phyloP scores from a whole-genome alignment of 495 filamentous ascomycete genomes.

The Rostrohypoxylon terebratum region DNA sequence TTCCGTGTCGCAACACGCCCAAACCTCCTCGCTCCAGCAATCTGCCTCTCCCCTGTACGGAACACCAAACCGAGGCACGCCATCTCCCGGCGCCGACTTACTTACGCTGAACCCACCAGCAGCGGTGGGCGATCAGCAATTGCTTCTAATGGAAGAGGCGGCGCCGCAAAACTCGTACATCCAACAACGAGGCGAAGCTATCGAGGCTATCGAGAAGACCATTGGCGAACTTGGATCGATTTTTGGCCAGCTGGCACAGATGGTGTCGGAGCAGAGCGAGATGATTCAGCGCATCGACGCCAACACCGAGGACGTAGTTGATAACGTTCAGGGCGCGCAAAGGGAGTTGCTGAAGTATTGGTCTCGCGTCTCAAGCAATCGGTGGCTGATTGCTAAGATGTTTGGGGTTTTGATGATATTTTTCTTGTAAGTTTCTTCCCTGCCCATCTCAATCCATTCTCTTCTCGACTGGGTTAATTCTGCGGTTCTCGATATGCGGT shows the following conservation, averaged over 20 bases:
- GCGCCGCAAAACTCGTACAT: conserved; percentile 88
- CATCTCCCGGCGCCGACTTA: conserved; percentile 72
- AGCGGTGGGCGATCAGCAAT: conserved; percentile 81
- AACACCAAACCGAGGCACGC: conserved; percentile 73
- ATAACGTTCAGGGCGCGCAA: conserved; percentile 96
- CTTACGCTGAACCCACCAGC: conserved; percentile 80
- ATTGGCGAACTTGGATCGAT: conserved; percentile 95
- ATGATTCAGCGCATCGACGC: conserved; percentile 95
- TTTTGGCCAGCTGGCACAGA: conserved; percentile 94
- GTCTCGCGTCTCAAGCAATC: conserved; percentile 90
- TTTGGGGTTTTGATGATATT: conserved; percentile 83
- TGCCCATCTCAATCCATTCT: no score
- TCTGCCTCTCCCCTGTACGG: conserved; percentile 86
- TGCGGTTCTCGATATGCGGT: background rate
- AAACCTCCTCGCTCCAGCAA: conserved; percentile 67
- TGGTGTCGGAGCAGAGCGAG: conserved; percentile 97
- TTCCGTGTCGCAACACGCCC: conserved; percentile 79
- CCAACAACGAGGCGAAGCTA: conserved; percentile 91
- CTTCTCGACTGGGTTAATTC: background rate
- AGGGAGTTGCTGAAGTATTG: conserved; percentile 97
- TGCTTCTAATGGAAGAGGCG: conserved; percentile 95
- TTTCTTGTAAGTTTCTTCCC: conserved; percentile 55
- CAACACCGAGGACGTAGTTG: conserved; percentile 90
- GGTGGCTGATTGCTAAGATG: conserved; percentile 99
- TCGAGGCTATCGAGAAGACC: conserved; percentile 95